Conservation (phyloP, 2,329 filamentous ascomycete species). For the Cadophora sp. region DNA sequence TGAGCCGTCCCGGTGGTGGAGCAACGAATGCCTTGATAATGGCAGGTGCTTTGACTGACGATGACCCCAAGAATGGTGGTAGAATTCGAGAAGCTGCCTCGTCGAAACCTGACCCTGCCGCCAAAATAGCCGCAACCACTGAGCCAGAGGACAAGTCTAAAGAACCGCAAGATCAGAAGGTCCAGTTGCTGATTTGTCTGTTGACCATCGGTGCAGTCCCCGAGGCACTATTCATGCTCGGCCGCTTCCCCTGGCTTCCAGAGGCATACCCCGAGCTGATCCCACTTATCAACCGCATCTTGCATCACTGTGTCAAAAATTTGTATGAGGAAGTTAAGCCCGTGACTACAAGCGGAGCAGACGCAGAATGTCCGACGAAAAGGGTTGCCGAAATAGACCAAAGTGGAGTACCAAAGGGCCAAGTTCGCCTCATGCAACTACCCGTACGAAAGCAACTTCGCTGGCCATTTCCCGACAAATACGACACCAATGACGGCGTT, state of each 20-base stretch:
- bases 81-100: conserved; percentile 57
- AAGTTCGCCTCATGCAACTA: conserved; percentile 65
- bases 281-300: conserved; percentile 82
- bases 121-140: conserved; percentile 53
- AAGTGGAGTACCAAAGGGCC: conserved; percentile 71
- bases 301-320: conserved; percentile 81
- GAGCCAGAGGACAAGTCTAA: conserved; percentile 61
- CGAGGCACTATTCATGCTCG: conserved; percentile 90
- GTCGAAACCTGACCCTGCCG: conserved; percentile 56
- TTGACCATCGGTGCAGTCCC: conserved; percentile 91
- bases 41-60: conserved; percentile 87
- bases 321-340: conserved; percentile 60
- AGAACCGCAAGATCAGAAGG: conserved; percentile 87
- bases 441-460: conserved; percentile 72
- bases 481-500: conserved; percentile 76
- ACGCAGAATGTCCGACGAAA: conserved; percentile 52
- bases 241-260: conserved; percentile 90
- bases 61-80: conserved; percentile 62
- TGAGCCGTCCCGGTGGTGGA: conserved; percentile 71
- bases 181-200: conserved; percentile 81
- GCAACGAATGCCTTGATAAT: conserved; percentile 83
- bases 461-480: conserved; percentile 84
- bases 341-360: conserved; percentile 47
- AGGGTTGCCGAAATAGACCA: conserved; percentile 67
- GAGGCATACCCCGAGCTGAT: conserved; percentile 84